A percentile compares a stretch with the other conserved stretches of the same genome.
phyloP scores from a whole-genome alignment of 2,329 filamentous ascomycete genomes.

The Fusarium illudens region DNA sequence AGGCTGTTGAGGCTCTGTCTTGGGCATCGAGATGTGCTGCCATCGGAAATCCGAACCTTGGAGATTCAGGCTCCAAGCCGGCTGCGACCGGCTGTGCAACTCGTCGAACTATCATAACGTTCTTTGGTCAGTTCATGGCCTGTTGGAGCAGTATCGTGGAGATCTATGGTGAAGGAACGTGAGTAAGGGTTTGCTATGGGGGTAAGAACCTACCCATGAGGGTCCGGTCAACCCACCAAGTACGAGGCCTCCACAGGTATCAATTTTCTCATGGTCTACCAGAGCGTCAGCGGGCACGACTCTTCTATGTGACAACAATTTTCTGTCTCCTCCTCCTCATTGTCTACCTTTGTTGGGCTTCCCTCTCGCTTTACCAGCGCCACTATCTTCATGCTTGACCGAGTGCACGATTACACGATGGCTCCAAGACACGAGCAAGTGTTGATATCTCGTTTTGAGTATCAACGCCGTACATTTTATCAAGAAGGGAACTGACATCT shows the following conservation, averaged over 20 bases:
- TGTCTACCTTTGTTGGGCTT: background rate
- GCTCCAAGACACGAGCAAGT: background rate
- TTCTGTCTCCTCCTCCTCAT: background rate
- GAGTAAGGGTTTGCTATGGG: background rate
- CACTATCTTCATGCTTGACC: background rate
- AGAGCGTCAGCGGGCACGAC: background rate
- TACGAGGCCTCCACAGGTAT: background rate
- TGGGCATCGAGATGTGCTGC: conserved; percentile 5
- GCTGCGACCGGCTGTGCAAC: background rate
- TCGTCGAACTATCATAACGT: background rate
- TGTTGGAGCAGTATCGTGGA: background rate
- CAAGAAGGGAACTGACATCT: background rate
- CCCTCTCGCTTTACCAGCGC: background rate
- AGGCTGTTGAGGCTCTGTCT: conserved; percentile 1
- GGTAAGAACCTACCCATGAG: background rate
- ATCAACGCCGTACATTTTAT: background rate
- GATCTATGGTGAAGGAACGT: background rate
- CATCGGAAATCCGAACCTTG: background rate
- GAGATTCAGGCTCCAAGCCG: conserved; percentile 4
- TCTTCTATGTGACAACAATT: background rate
- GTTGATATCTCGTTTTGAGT: background rate
- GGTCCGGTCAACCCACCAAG: background rate
- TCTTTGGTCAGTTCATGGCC: background rate
- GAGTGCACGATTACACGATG: background rate
- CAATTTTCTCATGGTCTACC: background rate